A percentile compares a stretch with the other conserved stretches of the same genome.
These are phyloP conservation scores for Sporothrix schenckii DNA, from an alignment of 2,329 filamentous ascomycete species.

Conservation along the genomic window DNA sequence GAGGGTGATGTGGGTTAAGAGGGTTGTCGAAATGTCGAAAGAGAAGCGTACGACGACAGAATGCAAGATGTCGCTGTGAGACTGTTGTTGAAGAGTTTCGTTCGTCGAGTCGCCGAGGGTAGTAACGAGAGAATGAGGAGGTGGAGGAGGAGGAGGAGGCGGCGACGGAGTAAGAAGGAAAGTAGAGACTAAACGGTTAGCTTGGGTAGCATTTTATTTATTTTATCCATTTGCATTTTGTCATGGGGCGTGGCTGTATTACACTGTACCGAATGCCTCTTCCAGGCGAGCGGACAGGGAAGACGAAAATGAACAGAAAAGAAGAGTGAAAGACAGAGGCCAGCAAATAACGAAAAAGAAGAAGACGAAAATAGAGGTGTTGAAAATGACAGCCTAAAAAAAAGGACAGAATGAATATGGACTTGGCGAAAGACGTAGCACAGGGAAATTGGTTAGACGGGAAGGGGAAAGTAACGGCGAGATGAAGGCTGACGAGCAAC, in stretches of 20 bases:
- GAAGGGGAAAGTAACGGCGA: conserved; percentile 10
- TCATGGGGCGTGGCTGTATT: conserved; percentile 17
- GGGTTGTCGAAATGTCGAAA: not conserved
- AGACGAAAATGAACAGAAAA: not conserved
- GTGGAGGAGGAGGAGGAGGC: not conserved
- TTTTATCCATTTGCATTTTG: conserved; percentile 25
- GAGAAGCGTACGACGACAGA: not conserved
- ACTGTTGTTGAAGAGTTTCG: not conserved
- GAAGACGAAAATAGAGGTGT: not conserved
- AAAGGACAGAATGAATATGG: not conserved
- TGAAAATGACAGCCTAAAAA: not conserved
- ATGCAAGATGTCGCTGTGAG: not conserved
- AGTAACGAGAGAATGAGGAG: not conserved
- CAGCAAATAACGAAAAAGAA: not conserved
- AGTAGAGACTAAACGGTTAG: conserved; percentile 21
- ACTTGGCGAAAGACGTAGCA: conserved; percentile 28
- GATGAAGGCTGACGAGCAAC: conserved; percentile 1
- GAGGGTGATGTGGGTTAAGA: not conserved
- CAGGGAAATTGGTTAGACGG: conserved; percentile 24
- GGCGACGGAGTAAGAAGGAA: conserved; percentile 10
- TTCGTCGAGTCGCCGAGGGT: conserved; percentile 22
- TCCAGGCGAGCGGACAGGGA: not conserved
- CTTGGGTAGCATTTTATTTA: conserved; percentile 17
- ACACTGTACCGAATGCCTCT: conserved; percentile 1
- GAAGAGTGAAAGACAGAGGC: not conserved